These are phyloP conservation scores for Lupinus albus DNA, from an alignment of 306 rosid genomes.

Conservation along the genomic window DNA sequence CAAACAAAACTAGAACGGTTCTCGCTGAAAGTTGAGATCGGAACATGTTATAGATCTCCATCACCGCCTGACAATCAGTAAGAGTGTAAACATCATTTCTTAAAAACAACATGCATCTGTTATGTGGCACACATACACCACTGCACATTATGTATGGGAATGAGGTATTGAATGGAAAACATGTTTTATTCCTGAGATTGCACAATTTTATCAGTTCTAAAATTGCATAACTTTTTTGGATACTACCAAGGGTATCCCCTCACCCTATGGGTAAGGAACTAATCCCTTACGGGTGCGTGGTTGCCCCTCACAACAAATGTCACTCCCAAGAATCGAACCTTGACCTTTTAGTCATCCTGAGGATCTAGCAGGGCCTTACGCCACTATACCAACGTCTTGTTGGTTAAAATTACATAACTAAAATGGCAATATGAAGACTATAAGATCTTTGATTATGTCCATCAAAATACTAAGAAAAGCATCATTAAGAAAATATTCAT, in stretches of 20 bases:
- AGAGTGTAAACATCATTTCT: constrained; percentile 28
- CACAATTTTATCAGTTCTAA: background rate
- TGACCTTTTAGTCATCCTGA: too few species aligned
- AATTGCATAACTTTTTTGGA: background rate
- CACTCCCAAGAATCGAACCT: too few species aligned
- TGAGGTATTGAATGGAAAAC: constrained; percentile 10
- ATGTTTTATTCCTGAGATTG: constrained; percentile 2
- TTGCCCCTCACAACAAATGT: too few species aligned
- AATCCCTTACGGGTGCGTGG: too few species aligned
- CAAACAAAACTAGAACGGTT: constrained; percentile 64
- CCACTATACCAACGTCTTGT: too few species aligned
- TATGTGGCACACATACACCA: background rate
- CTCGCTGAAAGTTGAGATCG: constrained; percentile 73
- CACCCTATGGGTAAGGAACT: too few species aligned
- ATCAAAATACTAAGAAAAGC: constrained; percentile 5
- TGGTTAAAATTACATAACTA: background rate
- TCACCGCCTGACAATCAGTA: constrained; percentile 76
- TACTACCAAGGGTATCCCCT: too few species aligned
- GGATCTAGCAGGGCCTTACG: too few species aligned
- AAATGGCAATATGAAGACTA: background rate
- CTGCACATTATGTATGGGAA: constrained; percentile 21
- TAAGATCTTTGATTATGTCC: background rate
- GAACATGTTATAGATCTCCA: constrained; percentile 90
- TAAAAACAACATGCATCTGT: background rate
- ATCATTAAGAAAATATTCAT: constrained; percentile 19